Conservation (phyloP, 352 stramenopile genomes). For the Thraustotheca clavata region DNA sequence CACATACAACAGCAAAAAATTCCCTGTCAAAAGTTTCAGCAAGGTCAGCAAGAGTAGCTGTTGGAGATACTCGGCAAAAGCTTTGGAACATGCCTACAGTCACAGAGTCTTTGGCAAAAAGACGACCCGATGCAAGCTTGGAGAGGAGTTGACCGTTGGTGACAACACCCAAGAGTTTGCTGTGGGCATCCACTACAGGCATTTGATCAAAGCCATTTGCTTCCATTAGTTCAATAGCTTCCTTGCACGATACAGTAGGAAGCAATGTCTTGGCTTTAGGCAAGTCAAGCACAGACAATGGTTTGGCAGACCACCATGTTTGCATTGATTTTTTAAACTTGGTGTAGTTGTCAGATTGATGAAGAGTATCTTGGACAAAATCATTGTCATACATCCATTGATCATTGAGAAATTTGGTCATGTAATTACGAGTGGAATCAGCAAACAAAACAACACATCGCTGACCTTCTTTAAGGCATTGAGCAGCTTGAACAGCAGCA, state of each 20-base stretch:
- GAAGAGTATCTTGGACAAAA: conserved; percentile 54
- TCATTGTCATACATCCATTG: conserved; percentile 88
- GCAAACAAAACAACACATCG: conserved; percentile 91
- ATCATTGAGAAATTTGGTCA: conserved; percentile 95
- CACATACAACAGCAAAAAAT: conserved; percentile 90
- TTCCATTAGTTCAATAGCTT: conserved; percentile 90
- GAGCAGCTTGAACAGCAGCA: conserved; percentile 71
- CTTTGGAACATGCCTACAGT: conserved; percentile 89
- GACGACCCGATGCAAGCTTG: conserved; percentile 79
- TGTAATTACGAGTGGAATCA: conserved; percentile 96
- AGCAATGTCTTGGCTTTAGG: conserved; percentile 82
- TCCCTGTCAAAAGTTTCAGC: conserved; percentile 94
- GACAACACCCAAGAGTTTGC: conserved; percentile 86
- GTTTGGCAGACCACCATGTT: conserved; percentile 90
- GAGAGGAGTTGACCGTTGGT: conserved; percentile 93
- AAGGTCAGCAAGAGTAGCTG: conserved; percentile 82
- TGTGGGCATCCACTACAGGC: conserved; percentile 59
- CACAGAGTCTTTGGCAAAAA: conserved; percentile 75
- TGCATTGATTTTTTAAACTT: conserved; percentile 54
- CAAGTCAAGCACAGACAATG: conserved; percentile 63
- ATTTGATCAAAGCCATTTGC: conserved; percentile 82
- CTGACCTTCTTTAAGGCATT: conserved; percentile 74
- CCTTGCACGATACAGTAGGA: conserved; percentile 75
- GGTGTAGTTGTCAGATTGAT: conserved; percentile 63
- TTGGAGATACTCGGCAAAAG: conserved; percentile 87